These are phyloP conservation scores for Cicer yamashitae DNA, from an alignment of 306 rosid genomes.

Conservation along the genomic window DNA sequence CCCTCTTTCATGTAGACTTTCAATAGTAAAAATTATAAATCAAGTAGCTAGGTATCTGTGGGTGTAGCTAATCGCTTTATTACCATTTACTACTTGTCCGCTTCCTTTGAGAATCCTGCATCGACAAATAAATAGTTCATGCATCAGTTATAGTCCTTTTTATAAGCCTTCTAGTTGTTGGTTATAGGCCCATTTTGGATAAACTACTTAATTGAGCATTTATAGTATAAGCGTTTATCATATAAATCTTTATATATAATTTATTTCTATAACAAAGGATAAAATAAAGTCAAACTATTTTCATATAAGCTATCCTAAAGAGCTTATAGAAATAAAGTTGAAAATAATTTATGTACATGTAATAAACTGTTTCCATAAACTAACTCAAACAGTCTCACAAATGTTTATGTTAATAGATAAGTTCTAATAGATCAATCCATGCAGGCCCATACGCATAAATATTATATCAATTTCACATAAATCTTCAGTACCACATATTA, in stretches of 20 bases:
- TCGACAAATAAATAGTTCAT: slow-evolving; percentile 24
- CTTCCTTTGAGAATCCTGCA: slow-evolving; percentile 92
- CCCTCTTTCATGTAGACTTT: slow-evolving; percentile 20
- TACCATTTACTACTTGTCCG: slow-evolving; percentile 91
- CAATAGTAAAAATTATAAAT: slow-evolving; percentile 39
- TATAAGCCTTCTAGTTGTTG: slow-evolving; percentile 7
- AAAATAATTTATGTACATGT: too few relatives aligned
- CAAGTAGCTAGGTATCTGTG: slow-evolving; percentile 70
- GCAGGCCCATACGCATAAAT: neutral
- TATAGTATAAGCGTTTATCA: too few relatives aligned
- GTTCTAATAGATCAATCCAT: too few relatives aligned
- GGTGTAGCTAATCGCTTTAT: slow-evolving; percentile 68
- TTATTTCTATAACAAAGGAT: too few relatives aligned
- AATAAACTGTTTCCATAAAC: too few relatives aligned
- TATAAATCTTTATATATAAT: too few relatives aligned
- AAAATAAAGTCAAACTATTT: too few relatives aligned
- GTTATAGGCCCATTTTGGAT: neutral
- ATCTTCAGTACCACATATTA: neutral
- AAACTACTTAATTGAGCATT: too few relatives aligned
- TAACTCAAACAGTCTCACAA: too few relatives aligned
- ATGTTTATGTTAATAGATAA: too few relatives aligned
- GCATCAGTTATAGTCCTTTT: slow-evolving; percentile 24
- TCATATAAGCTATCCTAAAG: too few relatives aligned
- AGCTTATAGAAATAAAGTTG: too few relatives aligned
- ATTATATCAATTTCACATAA: neutral